A percentile compares a stretch with the other conserved stretches of the same genome.
Evolutionary conservation across 495 filamentous ascomycete genomes (phyloP).

Genomic region (Penicillium lagena): DNA sequence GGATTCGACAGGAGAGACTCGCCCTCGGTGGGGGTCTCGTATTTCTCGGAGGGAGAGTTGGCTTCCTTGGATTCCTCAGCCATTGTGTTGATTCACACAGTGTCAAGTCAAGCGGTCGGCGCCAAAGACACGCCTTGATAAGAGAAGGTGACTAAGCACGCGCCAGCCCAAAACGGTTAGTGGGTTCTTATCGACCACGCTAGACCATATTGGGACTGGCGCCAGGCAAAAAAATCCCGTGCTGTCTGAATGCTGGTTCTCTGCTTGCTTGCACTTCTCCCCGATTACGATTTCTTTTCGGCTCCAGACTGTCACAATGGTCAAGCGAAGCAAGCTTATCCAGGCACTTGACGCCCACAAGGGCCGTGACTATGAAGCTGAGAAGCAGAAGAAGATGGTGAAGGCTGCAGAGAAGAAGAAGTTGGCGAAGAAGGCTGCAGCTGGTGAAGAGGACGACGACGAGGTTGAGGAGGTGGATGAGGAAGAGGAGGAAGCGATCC

Average conservation of each 20-base stretch:
- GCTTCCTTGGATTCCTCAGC: constrained; percentile 7
- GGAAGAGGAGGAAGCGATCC: constrained; percentile 21
- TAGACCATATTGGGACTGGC: neutral
- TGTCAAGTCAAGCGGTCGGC: constrained; percentile 5
- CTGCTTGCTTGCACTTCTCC: constrained; percentile 10
- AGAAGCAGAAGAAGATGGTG: constrained; percentile 56
- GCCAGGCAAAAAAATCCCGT: constrained; percentile 38
- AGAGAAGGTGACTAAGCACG: too few relatives aligned
- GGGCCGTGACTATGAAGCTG: constrained; percentile 60
- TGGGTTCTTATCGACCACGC: neutral
- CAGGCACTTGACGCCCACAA: constrained; percentile 61
- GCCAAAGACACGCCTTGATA: neutral
- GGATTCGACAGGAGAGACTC: constrained; percentile 19
- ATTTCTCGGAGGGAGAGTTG: constrained; percentile 6
- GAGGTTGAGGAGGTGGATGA: constrained; percentile 23
- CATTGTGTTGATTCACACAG: constrained; percentile 6
- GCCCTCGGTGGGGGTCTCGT: constrained; percentile 1
- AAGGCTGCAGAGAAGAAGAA: constrained; percentile 50
- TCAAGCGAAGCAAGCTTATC: constrained; percentile 58
- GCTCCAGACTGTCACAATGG: constrained; percentile 33
- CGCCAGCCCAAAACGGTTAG: neutral
- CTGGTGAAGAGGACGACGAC: constrained; percentile 26
- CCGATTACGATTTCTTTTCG: constrained; percentile 7
- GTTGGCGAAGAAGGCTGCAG: constrained; percentile 33
- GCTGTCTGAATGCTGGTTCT: constrained; percentile 9